Base-by-base conservation (phyloP, 176 grass and related monocot genomes). In the Avena insularis region DNA sequence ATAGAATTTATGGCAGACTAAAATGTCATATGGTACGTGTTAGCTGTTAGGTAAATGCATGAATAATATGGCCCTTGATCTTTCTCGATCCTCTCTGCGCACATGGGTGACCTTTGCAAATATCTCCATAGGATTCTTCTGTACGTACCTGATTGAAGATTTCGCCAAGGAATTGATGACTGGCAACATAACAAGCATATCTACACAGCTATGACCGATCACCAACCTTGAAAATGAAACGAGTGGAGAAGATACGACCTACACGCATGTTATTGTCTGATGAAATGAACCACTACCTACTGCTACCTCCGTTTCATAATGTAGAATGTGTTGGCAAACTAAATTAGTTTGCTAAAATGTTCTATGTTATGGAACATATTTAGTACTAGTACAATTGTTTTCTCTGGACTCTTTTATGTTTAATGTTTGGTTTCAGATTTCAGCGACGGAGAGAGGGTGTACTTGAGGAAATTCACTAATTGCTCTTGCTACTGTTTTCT, bases 151-250 rank as follows among this genome's bases (percentile, higher is more conserved):
- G 27, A 13, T 20, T 67, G 25, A 67, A 51, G 64, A 81, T 64
- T 81, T 66, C 5, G 45, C 13, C 47, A 29, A 25, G 58, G 58
- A 63, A 80, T 80, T 80, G 58, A 64, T 80, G 58, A 64, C 48
- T 12, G 78, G 58, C 78, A 64, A 48, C 78, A 16, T 11, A 21
- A 47, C 59, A 17, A 19, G 43, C 59, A 19, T 80, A 31, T 48
- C 38, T 8, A 4, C 36, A 56, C 12, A 48, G 71, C 31, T 5
- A 25, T 1, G 82, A 84, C 54, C 15, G 56, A 47, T 73, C 54
- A 48, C 82, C 82, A 61, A 60, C 54, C 69, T 71, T 46, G 51
- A 81, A 50, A 81, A 19, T 43, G 21, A 38, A 83, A 57, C 5
- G 56, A 71, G n/a, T 23, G 36, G 36, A 73, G 51, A 47, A 25